A percentile compares a stretch with the other conserved stretches of the same genome.
Conservation (phyloP, 179 eudicot genomes). For the Gypsophila paniculata region DNA sequence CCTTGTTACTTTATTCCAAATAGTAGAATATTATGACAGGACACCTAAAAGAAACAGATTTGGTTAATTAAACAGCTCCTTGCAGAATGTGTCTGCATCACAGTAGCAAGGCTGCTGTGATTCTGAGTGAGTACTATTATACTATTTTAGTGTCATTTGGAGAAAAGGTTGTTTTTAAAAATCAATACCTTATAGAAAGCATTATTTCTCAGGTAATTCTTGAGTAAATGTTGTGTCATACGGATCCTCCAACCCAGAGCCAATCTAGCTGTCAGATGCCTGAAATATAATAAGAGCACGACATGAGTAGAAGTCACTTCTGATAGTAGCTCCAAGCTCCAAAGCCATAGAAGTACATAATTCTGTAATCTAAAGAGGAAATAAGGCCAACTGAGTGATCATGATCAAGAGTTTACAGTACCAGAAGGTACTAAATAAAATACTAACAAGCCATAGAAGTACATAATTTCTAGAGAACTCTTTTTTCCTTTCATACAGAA, state of each 20-base stretch:
- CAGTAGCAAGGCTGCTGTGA: neutral
- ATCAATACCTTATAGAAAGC: conserved; percentile 81
- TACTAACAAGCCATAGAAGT: neutral
- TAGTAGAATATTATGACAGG: neutral
- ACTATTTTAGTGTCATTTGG: neutral
- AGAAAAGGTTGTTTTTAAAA: neutral
- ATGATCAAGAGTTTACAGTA: neutral
- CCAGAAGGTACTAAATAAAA: neutral
- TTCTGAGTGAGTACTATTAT: neutral
- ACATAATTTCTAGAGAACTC: neutral
- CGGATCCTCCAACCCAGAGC: conserved; percentile 96
- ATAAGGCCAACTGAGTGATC: neutral
- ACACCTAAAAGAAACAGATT: neutral
- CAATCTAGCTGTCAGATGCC: conserved; percentile 82
- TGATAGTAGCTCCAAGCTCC: conserved; percentile 12
- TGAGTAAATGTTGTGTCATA: conserved; percentile 81
- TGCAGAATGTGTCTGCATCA: neutral
- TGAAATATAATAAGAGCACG: conserved; percentile 29
- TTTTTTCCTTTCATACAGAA: neutral
- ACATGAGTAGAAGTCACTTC: neutral
- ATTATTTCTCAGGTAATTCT: conserved; percentile 72
- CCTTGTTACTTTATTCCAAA: neutral
- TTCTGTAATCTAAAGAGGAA: neutral
- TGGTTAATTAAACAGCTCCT: neutral
- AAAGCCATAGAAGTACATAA: neutral